Evolutionary conservation across 2,329 filamentous ascomycete genomes (phyloP), one percentile per base, ranked within the genome.

Genomic region (Graphilbum sp.): DNA sequence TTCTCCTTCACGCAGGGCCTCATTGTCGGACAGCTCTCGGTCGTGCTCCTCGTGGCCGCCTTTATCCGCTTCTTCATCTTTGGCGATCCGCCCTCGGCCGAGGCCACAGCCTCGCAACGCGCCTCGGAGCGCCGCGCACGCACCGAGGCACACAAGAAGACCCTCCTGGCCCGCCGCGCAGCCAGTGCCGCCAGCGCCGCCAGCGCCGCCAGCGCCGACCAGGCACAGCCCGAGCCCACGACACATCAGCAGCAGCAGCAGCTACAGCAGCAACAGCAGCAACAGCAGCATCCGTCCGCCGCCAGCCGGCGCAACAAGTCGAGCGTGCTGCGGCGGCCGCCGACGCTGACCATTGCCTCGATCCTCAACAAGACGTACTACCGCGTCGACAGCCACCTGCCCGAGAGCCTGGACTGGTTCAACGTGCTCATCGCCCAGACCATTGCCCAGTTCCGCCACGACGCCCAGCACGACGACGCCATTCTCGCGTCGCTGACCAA

Each of bases 11-110:
- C 85, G 0, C 85, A 94, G 55, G 90, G 90, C 21, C 79, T 98
- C 49, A 75, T 98, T 35, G 68, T 96, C 24, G 90, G 90, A 36
- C 90, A 98, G 58, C 68, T 98, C 37, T 93, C 86, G 2, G 82
- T 98, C 34, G 83, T 94, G 13, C 64, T 96, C 19, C 69, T 98
- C 30, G 75, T 98, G 44, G 87, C 86, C 46, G 84, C 81, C 48
- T 96, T 98, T 61, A 96, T 98, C 59, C 94, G 94, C 56, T 98
- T 95, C 72, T 98, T 98, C 71, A 96, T 98, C 53, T 96, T 98
- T 54, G 90, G 90, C 49, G 90, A 96, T 54, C 76, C 85, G 5
- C 85, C 86, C 1, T 85, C 82, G 2, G 69, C 85, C 43, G 86
- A 93, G 45, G 75, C 79, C 39, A 83, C 80, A 17, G 83, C 85